Evolutionary conservation across 2,329 filamentous ascomycete species (phyloP), one percentile per base, ranked within the genome.

Genomic region (Penicillium sp.): DNA sequence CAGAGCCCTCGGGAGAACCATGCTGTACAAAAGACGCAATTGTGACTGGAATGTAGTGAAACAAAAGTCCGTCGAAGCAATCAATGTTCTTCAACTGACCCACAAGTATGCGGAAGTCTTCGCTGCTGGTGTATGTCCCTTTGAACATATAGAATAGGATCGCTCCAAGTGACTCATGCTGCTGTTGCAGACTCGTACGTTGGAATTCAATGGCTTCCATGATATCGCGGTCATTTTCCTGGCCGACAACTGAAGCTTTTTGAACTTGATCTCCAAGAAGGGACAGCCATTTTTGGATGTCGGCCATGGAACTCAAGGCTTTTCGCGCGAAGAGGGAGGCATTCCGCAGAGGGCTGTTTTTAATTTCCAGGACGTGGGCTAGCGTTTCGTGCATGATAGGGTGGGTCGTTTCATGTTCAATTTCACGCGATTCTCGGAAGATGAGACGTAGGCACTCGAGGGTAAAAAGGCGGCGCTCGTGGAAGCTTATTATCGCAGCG

Each of bases 91-190:
- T 88, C 52, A 95, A 75, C 3, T 82, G 79, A 38, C 80, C 79
- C 40, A 97, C 74, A 39, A 97, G 83, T 6, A 83, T 77, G 41
- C 85, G 81, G 64, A 96, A 92, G 68, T 97, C 91, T 35, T 85
- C 79, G 6, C 84, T 75, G 42, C 82, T 83, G 3, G 86, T 87
- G 63, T 89, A 87, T 51, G 86, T 84, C 60, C 85, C 87, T 65
- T 92, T 90, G 58, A 96, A 83, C 52, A 94, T 83, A 57, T 89
- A 86, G 58, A 86, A 86, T 49, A 95, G 77, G 50, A 96, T 88
- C n/a, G 91, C 82, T 13, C 88, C 87, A 16, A 99, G 78, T 16
- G 89, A 85, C 69, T 99, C 93, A 69, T 99, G 95, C 72, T 99
- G 93, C 66, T 90, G 87, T 23, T 88, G 85, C 49, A 99, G 80